phyloP scores from a whole-genome alignment of 108 stramenopile species.

The Cyclotella sp. region DNA sequence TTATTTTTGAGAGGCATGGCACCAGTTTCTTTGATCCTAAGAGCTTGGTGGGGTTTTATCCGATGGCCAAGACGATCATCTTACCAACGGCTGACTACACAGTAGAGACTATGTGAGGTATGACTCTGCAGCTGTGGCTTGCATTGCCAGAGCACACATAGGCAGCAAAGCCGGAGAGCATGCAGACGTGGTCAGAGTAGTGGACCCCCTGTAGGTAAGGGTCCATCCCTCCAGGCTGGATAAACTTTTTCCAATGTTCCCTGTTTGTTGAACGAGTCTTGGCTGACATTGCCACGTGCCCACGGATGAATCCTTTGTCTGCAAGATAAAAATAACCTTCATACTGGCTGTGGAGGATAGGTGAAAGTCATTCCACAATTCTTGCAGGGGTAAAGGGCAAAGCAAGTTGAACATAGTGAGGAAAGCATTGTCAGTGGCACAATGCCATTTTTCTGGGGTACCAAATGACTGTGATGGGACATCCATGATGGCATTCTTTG shows the following conservation, averaged over 20 bases:
- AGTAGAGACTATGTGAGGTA: not conserved
- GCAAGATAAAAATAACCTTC: too few relatives aligned
- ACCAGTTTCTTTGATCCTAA: not conserved
- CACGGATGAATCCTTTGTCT: slow-evolving; percentile 3
- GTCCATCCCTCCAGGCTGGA: too few relatives aligned
- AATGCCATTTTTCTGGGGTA: not conserved
- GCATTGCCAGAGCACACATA: too few relatives aligned
- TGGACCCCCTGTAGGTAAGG: not conserved
- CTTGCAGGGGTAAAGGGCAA: slow-evolving; percentile 1
- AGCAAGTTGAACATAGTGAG: not conserved
- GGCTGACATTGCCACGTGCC: slow-evolving; percentile 9
- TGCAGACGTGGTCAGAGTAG: not conserved
- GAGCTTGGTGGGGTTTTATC: not conserved
- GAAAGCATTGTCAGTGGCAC: not conserved
- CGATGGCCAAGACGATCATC: not conserved
- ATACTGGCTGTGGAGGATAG: not conserved
- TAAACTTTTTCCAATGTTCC: too few relatives aligned
- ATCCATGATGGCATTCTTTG: slow-evolving; percentile 2
- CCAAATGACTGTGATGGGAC: slow-evolving; percentile 16
- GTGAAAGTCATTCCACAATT: slow-evolving; percentile 2
- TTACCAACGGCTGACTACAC: not conserved
- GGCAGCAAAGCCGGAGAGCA: slow-evolving; percentile 9
- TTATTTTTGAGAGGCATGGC: too few relatives aligned
- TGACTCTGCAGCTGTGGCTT: not conserved
- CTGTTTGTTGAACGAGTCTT: not conserved